These are phyloP conservation scores for Gentiana macrophylla DNA, from an alignment of 257 asterid genomes.

Conservation along the genomic window DNA sequence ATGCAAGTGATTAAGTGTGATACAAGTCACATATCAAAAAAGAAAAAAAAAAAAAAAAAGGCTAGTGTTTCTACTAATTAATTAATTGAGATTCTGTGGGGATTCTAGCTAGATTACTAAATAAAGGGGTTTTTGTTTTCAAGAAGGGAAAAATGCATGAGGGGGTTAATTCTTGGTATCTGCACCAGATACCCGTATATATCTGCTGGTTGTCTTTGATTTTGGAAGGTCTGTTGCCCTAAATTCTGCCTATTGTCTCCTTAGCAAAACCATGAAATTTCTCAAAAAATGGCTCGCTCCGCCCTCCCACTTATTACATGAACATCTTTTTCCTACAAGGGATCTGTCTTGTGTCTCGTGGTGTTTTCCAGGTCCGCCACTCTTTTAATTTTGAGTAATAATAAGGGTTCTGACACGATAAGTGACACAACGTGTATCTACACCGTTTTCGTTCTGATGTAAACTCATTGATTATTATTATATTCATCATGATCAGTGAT, in stretches of 20 bases:
- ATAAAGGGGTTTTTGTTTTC: conserved; percentile 3
- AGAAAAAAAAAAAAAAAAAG: not conserved
- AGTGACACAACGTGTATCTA: no score
- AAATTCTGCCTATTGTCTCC: conserved; percentile 77
- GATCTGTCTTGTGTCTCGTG: conserved; percentile 79
- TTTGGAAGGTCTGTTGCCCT: conserved; percentile 36
- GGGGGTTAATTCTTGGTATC: conserved; percentile 25
- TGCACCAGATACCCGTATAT: conserved; percentile 26
- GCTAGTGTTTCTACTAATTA: not conserved
- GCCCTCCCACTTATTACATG: conserved; percentile 16
- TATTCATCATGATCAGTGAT: no score
- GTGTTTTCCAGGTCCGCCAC: conserved; percentile 1
- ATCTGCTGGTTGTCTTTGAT: conserved; percentile 36
- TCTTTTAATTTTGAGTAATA: no score
- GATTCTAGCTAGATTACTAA: conserved; percentile 3
- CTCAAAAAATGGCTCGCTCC: conserved; percentile 35
- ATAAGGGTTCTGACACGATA: no score
- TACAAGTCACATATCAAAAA: no score
- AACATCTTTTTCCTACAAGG: conserved; percentile 25
- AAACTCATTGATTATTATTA: no score
- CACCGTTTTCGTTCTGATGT: no score
- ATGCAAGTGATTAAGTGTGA: no score
- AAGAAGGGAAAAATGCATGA: conserved; percentile 18
- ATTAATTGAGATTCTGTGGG: conserved; percentile 24
- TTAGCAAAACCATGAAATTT: conserved; percentile 84